Base-by-base conservation (phyloP, 2,329 filamentous ascomycete genomes). In the Pseudogymnoascus sp. region DNA sequence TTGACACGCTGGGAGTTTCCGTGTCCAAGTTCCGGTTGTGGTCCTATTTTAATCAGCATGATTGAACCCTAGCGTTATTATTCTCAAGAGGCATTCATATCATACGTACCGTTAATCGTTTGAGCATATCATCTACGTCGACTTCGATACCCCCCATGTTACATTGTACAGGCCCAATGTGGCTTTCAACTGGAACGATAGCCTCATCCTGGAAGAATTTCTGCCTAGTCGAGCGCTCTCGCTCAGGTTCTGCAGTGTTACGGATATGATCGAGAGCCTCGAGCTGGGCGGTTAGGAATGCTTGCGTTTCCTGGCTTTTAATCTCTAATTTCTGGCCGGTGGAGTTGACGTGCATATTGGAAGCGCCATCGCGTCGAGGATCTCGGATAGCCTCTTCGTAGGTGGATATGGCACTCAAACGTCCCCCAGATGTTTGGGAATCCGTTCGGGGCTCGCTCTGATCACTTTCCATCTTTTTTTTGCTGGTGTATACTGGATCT, bases 61-160 rank as follows among this genome's bases (percentile, higher is more conserved):
- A 56, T 60, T 64, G 59, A 16, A 63, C 8, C 42, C 14, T 11
- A 37, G 21, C 61, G 28, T 34, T 5, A 34, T 61, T 49, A 12
- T 2, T 49, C 9, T 3, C 62, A 3, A 6, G 12, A 61, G 23
- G 59, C 18, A 59, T 25, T n/a, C n/a, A 34, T 31, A 43, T 36
- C 60, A 5, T 61, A 63, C 77, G 71, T 77, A 93, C 91, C 84
- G 92, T 93, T 65, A 96, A 80, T 69, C 89, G 85, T 75, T 92
- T 89, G 64, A 96, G 78, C 89, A 96, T 95, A 71, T 96, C 92
- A 72, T 96, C 93, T 7, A 92, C 92, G 76, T 97, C 92, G 31
- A 96, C 90, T 73, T 96, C 92, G 66, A 99, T 97, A 62, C 95
- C 95, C 43, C 95, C 95, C 83, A 99, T 95, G 74, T 99, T 99